Base-by-base conservation (phyloP, 2,329 filamentous ascomycete species). In the Cladophialophora yegresii region DNA sequence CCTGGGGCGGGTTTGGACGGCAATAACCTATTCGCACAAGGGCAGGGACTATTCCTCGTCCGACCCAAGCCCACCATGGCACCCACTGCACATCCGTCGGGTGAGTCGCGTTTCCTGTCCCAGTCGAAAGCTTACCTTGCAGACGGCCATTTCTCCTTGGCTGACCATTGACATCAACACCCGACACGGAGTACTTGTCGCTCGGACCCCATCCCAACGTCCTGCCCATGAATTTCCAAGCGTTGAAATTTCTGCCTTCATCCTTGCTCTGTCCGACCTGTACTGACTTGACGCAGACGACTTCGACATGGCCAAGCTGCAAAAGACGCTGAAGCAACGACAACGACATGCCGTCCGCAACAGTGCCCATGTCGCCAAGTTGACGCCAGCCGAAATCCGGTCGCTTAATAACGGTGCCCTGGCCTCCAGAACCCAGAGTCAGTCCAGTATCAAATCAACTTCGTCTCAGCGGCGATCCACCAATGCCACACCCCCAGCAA, bases 281-380 rank as follows among this genome's bases (percentile, higher is more conserved):
- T n/a, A 51, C 66, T 65, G 62, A 67, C 64, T 49, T 54, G 32
- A 43, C 55, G n/a, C 61, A 70, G 70, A 70, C 63, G 66, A 67
- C 28, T 68, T 70, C 61, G 67, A 71, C 51, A 71, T 71, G 70
- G 69, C 67, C 56, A 70, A 69, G 62, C 50, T 71, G 54, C 62
- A 68, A 61, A 71, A 71, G 62, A 62, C 61, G n/a, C 57, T 70
- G 43, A 69, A 67, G 59, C 70, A 70, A 60, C 62, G 67, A 43
- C 70, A 70, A 50, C 65, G 66, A 12, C 60, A 64, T 32, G 65
- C 67, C 10, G 45, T 67, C 28, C 64, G 60, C n/a, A 63, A 64
- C 49, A 65, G 63, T 56, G 55, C 56, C 22, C 60, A 67, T 56
- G 70, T 70, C 57, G 61, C 67, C 61, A 71, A 70, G 54, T 50